phyloP scores from a whole-genome alignment of 805 yeast species.

The Helenozyma baotianmanensis region DNA sequence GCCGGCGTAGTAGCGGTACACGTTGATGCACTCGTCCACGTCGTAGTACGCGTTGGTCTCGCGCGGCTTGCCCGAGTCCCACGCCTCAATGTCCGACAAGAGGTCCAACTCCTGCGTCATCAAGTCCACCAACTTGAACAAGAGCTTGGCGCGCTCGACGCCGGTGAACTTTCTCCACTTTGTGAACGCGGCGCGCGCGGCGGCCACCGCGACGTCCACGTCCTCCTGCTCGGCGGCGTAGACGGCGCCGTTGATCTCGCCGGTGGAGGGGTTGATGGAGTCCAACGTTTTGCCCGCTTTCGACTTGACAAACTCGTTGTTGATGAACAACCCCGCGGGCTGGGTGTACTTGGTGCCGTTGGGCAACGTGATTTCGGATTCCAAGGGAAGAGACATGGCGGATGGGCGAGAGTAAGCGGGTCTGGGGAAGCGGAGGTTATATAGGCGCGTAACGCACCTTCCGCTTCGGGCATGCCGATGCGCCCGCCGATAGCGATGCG shows the following conservation, averaged over 20 bases:
- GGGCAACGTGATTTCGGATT: conserved; percentile 41
- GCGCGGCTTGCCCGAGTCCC: conserved; percentile 47
- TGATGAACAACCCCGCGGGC: conserved; percentile 61
- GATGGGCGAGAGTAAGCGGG: background rate
- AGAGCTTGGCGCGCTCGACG: conserved; percentile 34
- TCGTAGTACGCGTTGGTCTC: conserved; percentile 47
- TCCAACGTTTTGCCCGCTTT: conserved; percentile 30
- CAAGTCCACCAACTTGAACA: conserved; percentile 34
- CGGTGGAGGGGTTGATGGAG: conserved; percentile 40
- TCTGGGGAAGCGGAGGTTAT: background rate
- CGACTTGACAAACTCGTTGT: conserved; percentile 38
- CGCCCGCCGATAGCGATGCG: too few species aligned
- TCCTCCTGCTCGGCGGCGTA: conserved; percentile 40
- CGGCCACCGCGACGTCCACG: conserved; percentile 38
- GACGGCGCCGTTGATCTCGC: conserved; percentile 38
- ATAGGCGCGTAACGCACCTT: background rate
- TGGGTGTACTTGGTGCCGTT: conserved; percentile 47
- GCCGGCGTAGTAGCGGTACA: conserved; percentile 53
- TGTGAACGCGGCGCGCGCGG: conserved; percentile 36
- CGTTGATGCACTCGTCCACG: conserved; percentile 41
- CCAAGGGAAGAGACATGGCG: conserved; percentile 33
- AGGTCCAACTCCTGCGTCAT: conserved; percentile 30
- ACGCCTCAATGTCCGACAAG: conserved; percentile 38
- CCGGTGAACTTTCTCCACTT: conserved; percentile 46
- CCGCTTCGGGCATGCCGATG: conserved; percentile 2